A percentile compares a stretch with the other conserved stretches of the same genome.
phyloP scores from a whole-genome alignment of 495 filamentous ascomycete genomes.

The Tuber microsphaerosporum region DNA sequence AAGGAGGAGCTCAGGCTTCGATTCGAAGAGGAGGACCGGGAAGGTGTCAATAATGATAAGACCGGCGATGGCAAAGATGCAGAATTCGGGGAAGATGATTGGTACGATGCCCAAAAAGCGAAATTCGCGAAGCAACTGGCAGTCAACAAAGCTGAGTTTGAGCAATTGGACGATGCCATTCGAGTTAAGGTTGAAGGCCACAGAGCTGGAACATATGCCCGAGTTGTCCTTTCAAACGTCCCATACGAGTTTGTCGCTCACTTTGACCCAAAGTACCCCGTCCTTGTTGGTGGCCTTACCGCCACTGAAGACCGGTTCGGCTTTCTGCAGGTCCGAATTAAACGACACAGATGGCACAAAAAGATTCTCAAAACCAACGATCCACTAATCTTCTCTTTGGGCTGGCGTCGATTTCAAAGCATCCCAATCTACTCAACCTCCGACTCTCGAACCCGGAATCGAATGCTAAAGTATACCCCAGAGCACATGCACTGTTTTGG shows the following conservation, averaged over 20 bases:
- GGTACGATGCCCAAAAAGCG: slow-evolving; percentile 96
- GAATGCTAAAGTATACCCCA: slow-evolving; percentile 95
- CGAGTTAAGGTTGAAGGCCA: slow-evolving; percentile 78
- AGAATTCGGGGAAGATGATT: slow-evolving; percentile 93
- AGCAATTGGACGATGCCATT: slow-evolving; percentile 69
- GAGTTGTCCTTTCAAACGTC: slow-evolving; percentile 77
- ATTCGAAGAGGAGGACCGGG: slow-evolving; percentile 94
- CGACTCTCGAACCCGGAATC: slow-evolving; percentile 83
- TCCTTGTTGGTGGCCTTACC: slow-evolving; percentile 82
- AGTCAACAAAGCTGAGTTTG: slow-evolving; percentile 91
- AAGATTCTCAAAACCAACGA: slow-evolving; percentile 97
- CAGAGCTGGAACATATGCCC: slow-evolving; percentile 87
- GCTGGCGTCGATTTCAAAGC: slow-evolving; percentile 93
- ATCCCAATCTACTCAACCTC: slow-evolving; percentile 90
- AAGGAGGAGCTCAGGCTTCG: slow-evolving; percentile 92
- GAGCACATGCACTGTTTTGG: slow-evolving; percentile 98
- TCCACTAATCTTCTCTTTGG: slow-evolving; percentile 90
- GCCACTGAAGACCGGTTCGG: slow-evolving; percentile 92
- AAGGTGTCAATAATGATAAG: slow-evolving; percentile 83
- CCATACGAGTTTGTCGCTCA: slow-evolving; percentile 85
- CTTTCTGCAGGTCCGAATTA: slow-evolving; percentile 90
- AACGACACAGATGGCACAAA: slow-evolving; percentile 97
- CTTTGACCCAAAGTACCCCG: slow-evolving; percentile 76
- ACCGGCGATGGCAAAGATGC: slow-evolving; percentile 57
- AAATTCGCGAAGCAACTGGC: slow-evolving; percentile 85